phyloP scores from a whole-genome alignment of 306 rosid genomes.

The Cicer judaicum region DNA sequence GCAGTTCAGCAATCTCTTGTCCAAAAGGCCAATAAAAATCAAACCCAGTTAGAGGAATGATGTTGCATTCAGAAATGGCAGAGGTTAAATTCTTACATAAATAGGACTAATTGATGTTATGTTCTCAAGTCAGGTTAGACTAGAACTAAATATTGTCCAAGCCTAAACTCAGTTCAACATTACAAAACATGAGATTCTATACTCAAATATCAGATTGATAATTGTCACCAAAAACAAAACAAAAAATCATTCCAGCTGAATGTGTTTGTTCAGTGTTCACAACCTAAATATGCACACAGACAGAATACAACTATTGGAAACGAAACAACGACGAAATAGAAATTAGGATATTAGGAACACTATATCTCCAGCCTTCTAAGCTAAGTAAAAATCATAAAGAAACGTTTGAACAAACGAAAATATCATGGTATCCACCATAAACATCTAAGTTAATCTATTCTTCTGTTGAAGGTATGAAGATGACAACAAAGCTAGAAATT shows the following conservation, averaged over 20 bases:
- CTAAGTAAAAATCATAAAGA: conserved; percentile 1
- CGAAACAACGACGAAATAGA: not conserved
- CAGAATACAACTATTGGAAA: not conserved
- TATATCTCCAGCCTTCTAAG: conserved; percentile 5
- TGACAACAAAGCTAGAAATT: not conserved
- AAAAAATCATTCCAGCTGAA: conserved; percentile 1
- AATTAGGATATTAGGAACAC: not conserved
- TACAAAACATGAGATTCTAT: not conserved
- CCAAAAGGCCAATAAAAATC: not conserved
- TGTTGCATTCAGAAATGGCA: conserved; percentile 5
- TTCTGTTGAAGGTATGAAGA: not conserved
- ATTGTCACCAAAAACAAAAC: conserved; percentile 17
- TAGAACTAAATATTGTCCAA: not conserved
- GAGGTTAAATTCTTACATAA: not conserved
- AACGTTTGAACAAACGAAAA: not conserved
- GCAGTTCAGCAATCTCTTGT: not conserved
- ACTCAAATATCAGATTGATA: not conserved
- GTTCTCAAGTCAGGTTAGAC: conserved; percentile 11
- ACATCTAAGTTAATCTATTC: not conserved
- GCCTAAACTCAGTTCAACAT: conserved; percentile 18
- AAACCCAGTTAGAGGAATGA: conserved; percentile 7
- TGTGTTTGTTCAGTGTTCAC: not conserved
- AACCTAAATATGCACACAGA: not conserved
- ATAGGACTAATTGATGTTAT: not conserved
- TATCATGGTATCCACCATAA: not conserved